Evolutionary conservation across 2,329 filamentous ascomycete species (phyloP).

Genomic region (Penicillium sp.): DNA sequence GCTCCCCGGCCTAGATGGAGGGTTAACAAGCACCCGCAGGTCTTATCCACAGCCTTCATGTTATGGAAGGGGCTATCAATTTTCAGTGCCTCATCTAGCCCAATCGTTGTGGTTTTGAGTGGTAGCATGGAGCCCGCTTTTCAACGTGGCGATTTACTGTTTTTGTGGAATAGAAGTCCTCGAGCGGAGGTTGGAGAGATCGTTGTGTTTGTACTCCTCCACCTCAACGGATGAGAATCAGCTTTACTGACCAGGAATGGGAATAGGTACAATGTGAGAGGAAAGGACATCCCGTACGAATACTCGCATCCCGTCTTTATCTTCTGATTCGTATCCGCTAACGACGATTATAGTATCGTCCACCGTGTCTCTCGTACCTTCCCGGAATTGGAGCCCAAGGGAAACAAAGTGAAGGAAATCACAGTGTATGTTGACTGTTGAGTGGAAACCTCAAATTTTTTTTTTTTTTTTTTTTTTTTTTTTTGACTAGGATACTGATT

Average conservation of each 20-base stretch:
- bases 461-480: too few species aligned
- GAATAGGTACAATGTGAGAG: constrained; percentile 57
- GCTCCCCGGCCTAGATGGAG: too few species aligned
- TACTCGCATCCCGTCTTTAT: not conserved
- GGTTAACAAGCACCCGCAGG: not conserved
- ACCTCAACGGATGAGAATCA: not conserved
- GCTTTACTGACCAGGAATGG: not conserved
- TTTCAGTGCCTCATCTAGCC: constrained; percentile 69
- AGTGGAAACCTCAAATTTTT: too few species aligned
- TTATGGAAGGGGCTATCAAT: constrained; percentile 89
- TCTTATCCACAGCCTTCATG: constrained; percentile 68
- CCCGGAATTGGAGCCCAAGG: constrained; percentile 44
- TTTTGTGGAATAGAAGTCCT: constrained; percentile 61
- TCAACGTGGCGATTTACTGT: constrained; percentile 63
- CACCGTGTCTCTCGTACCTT: constrained; percentile 80
- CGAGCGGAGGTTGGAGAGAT: constrained; percentile 70
- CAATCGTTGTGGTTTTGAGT: constrained; percentile 65
- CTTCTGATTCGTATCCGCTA: not conserved
- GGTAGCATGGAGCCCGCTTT: constrained; percentile 64
- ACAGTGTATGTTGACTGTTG: constrained; percentile 26
- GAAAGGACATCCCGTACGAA: constrained; percentile 77
- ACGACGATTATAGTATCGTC: constrained; percentile 61
- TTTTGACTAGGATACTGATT: not conserved
- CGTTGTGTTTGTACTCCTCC: constrained; percentile 53
- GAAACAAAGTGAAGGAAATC: constrained; percentile 37